Evolutionary conservation across 2,329 filamentous ascomycete genomes (phyloP), one percentile per base, ranked within the genome.

Genomic region (Fusarium fujikuroi): DNA sequence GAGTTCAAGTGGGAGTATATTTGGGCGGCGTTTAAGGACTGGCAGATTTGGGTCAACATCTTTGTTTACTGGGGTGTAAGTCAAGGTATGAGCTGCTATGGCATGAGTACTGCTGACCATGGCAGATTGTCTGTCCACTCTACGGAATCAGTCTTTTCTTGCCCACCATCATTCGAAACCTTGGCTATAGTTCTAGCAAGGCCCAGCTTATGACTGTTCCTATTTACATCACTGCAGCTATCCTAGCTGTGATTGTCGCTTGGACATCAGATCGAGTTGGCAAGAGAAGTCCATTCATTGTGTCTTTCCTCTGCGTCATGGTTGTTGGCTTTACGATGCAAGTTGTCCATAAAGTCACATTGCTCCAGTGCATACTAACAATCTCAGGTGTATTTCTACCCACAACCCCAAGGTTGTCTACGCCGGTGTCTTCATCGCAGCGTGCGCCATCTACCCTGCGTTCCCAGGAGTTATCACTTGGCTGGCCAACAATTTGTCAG

Each of bases 381-480:
- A 46, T 5, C 9, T 3, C 14, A 90, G 88, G 73, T 92, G 90
- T 80, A 87, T 92, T 40, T 85, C 86, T 4, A 88, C 87, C 65
- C 74, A 77, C 7, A 90, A 91, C 63, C 85, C 90, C 3, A 85
- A 84, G 2, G 90, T 90, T 1, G 85, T 90, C 16, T 97, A 97
- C 74, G 92, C 89, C 0, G 94, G 92, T 0, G 91, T 92, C 0
- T 97, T 95, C 80, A 84, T 97, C 1, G 92, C 90, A 0, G 92
- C 93, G 0, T 87, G 93, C 64, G 92, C 92, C 5, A 95, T 96
- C 63, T 96, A 95, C 74, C 93, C 94, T 0, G 91, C 89, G 34
- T 92, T 96, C 64, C 85, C 93, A 0, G 95, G 95, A 60, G 92
- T 92, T 2, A 92, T 97, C 57, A 87, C 92, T 1, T 97, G 94